These are phyloP conservation scores for Saccharomyces pastorianus DNA, from an alignment of 1,139 yeast species.

Conservation along the genomic window DNA sequence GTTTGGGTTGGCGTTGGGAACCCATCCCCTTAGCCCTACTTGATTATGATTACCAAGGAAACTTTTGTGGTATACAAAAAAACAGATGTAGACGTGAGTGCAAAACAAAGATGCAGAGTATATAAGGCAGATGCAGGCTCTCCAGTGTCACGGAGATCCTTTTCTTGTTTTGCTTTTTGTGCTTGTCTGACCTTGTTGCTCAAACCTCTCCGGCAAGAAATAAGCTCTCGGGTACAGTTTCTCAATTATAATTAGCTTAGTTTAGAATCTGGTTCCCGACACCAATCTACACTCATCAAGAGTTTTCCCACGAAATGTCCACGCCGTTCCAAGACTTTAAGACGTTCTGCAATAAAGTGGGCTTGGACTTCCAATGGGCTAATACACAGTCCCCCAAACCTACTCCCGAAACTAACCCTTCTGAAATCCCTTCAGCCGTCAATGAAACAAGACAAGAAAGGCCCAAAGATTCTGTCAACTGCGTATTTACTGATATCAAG, in stretches of 20 bases:
- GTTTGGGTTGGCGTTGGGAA: too few species aligned
- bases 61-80: too few species aligned
- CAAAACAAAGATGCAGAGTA: too few species aligned
- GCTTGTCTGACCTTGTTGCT: too few species aligned
- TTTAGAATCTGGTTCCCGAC: background rate
- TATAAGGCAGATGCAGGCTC: too few species aligned
- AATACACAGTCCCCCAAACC: background rate
- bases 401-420: background rate
- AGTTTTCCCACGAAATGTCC: background rate
- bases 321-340: background rate
- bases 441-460: background rate
- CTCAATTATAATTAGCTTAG: background rate
- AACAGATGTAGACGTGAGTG: too few species aligned
- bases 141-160: too few species aligned
- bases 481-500: background rate
- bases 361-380: background rate
- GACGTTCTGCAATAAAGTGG: background rate
- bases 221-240: too few species aligned
- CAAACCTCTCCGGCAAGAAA: too few species aligned
- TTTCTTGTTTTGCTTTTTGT: too few species aligned
- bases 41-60: too few species aligned
- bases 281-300: background rate
- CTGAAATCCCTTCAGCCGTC: background rate
- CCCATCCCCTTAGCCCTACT: too few species aligned
- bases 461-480: background rate